Evolutionary conservation across 371 early-diverging fungal species (phyloP), one percentile per base, ranked within the genome.

Genomic region (Rhizomucor miehei): DNA sequence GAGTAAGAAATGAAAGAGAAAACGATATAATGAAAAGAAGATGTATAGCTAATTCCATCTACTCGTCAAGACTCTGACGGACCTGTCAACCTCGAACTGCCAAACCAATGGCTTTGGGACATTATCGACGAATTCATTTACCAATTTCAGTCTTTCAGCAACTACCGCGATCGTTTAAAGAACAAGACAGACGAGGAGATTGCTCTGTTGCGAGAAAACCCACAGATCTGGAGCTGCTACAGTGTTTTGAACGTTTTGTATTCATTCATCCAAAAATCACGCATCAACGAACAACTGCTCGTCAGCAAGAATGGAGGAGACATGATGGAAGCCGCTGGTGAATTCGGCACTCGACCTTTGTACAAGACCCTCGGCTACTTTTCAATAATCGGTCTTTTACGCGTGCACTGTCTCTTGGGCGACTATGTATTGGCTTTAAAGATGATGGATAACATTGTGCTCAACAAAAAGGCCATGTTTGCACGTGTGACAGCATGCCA

Each of bases 101-200:
- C 97, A 29, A 94, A 92, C 79, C 94, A 94, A 79, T 97, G 97
- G 97, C 81, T 97, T 48, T 97, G 96, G 96, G 97, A 97, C 75
- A 95, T 97, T 64, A 93, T 97, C 63, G 97, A 97, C 66, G 97
- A 97, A 78, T 95, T 97, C 75, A 94, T 97, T 60, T 97, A 94
- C 72, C 97, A 97, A 80, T 97, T 93, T 89, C 95, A 97, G 80
- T 86, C 94, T 44, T 97, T 93, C 84, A 91, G 94, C 77, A 87
- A 89, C 65, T 95, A 87, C 80, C 89, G 95, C 55, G 90, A 85
- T 75, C 90, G 92, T 55, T 71, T 85, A 56, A 83, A 85, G 78
- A 88, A 75, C 79, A 91, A 90, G 74, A 70, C 80, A 23, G 88
- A 90, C 20, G 87, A 87, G 57, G 95, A 95, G 65, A 71, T 89